Percentiles rank a stretch among this genome's conserved stretches.
Conservation (phyloP, 2,329 filamentous ascomycete genomes). For the Fusarium tupiense region DNA sequence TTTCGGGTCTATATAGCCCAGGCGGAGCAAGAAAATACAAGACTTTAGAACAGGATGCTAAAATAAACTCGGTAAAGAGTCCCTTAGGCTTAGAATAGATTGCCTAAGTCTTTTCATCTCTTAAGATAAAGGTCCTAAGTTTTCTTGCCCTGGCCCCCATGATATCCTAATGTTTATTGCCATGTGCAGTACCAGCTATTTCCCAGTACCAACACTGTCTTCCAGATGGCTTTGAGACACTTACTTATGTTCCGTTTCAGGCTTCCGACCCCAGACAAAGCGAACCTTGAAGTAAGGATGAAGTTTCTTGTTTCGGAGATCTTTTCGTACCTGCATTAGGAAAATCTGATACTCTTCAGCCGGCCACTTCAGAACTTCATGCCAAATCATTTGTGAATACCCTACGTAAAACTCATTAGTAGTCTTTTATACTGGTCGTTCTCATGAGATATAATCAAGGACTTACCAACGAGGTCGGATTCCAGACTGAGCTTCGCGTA, state of each 20-base stretch:
- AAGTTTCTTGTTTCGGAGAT: slow-evolving; percentile 10
- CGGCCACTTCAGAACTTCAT: slow-evolving; percentile 15
- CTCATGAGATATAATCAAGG: accelerated
- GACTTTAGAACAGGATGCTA: not conserved
- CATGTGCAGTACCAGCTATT: too few species aligned
- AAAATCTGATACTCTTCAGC: slow-evolving; percentile 9
- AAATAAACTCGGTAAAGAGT: not conserved
- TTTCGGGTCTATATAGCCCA: not conserved
- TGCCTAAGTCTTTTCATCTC: not conserved
- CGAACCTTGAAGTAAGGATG: slow-evolving; percentile 13
- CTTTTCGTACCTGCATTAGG: slow-evolving; percentile 12
- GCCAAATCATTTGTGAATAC: slow-evolving; percentile 21
- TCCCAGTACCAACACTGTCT: too few species aligned
- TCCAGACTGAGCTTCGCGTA: slow-evolving; percentile 16
- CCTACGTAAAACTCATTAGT: too few species aligned
- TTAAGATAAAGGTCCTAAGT: not conserved
- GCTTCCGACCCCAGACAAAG: slow-evolving; percentile 12
- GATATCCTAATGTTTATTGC: not conserved
- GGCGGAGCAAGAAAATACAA: not conserved
- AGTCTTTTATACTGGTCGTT: not conserved
- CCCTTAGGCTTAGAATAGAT: not conserved
- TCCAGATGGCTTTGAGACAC: too few species aligned
- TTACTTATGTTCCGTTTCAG: not conserved
- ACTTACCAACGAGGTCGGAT: slow-evolving; percentile 16
- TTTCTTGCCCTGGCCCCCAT: not conserved